phyloP scores from a whole-genome alignment of 441 rosid species.

The Gossypium trilobum region DNA sequence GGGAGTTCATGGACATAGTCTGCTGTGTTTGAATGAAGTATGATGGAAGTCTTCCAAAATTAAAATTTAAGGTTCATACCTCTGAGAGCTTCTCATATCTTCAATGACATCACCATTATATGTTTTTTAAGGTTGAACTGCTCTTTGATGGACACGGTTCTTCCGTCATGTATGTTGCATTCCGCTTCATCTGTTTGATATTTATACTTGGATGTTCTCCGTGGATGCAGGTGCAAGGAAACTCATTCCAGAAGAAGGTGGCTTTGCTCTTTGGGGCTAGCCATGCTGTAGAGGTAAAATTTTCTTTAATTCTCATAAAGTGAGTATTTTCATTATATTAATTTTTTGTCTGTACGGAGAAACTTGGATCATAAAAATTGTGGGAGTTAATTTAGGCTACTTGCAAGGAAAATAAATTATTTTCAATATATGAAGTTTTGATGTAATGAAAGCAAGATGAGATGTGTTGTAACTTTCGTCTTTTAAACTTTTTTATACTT shows the following conservation, averaged over 20 bases:
- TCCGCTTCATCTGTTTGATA: neutral
- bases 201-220: slow-evolving; percentile 2
- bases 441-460: slow-evolving; percentile 3
- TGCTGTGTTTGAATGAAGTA: neutral
- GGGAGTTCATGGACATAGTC: neutral
- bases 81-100: neutral
- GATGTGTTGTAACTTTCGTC: neutral
- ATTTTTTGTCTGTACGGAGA: neutral
- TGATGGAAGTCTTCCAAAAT: neutral
- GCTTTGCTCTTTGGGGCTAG: slow-evolving; percentile 70
- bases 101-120: neutral
- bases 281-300: slow-evolving; percentile 66
- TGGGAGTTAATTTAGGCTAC: neutral
- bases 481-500: neutral
- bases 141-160: neutral
- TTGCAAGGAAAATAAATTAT: neutral
- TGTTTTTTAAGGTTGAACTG: neutral
- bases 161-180: slow-evolving; percentile 7
- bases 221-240: slow-evolving; percentile 65
- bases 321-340: neutral
- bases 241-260: slow-evolving; percentile 92
- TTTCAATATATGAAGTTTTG: neutral
- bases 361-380: slow-evolving; percentile 1
- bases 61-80: neutral
- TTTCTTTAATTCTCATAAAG: slow-evolving; percentile 9